Evolutionary conservation across 129 eudicot species (phyloP).

Genomic region (Oenanthe sinensis): DNA sequence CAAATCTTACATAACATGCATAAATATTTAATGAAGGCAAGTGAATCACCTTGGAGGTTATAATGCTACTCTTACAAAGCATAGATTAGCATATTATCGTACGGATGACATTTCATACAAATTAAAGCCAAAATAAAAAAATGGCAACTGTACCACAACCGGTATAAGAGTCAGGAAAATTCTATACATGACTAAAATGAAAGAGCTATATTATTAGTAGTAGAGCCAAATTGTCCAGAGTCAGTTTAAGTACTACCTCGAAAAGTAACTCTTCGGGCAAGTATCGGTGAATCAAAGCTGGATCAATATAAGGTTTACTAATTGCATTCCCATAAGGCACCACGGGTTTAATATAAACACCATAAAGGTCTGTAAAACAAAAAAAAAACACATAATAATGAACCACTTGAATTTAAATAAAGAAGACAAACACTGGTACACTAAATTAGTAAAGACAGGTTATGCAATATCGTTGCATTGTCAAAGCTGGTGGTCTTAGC

Average conservation of each 20-base stretch:
- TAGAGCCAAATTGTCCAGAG: no score
- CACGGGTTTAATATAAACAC: constrained; percentile 76
- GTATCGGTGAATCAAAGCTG: constrained; percentile 59
- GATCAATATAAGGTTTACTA: constrained; percentile 48
- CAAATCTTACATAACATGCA: not conserved
- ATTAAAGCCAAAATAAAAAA: not conserved
- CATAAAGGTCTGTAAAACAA: constrained; percentile 66
- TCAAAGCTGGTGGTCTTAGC: no score
- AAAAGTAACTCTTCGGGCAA: constrained; percentile 88
- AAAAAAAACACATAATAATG: not conserved
- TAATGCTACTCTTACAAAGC: not conserved
- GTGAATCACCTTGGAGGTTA: not conserved
- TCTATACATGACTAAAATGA: not conserved
- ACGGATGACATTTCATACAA: not conserved
- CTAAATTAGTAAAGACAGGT: not conserved
- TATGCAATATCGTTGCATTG: not conserved
- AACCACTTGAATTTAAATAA: not conserved
- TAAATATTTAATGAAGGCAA: not conserved
- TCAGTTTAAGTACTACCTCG: constrained; percentile 46
- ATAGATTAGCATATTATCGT: not conserved
- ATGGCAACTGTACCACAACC: not conserved
- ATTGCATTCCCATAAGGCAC: constrained; percentile 74
- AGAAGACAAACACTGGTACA: not conserved
- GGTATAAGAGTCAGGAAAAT: not conserved
- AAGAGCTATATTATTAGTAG: no score